phyloP scores from a whole-genome alignment of 2,329 filamentous ascomycete species.

The Colletotrichum shisoi region DNA sequence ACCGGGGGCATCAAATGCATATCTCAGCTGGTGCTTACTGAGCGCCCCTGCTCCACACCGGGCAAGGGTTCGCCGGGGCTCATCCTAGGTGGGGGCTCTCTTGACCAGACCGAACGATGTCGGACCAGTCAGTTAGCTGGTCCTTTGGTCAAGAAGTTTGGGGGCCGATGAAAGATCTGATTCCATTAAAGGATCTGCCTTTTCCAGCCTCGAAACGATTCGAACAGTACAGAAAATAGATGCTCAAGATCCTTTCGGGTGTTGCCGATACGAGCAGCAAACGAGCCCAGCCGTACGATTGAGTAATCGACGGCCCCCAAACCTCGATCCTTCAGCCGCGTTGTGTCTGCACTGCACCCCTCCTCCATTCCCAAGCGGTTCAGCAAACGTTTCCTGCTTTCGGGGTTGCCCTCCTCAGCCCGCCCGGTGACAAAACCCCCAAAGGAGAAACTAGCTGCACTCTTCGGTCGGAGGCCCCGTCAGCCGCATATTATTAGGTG shows the following conservation, averaged over 20 bases:
- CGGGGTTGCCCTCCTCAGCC: background rate
- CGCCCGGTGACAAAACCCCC: background rate
- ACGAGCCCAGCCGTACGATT: background rate
- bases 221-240: background rate
- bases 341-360: conserved; percentile 8
- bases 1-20: background rate
- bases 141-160: background rate
- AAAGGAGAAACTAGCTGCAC: background rate
- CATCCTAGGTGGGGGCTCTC: background rate
- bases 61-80: background rate
- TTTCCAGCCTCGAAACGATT: background rate
- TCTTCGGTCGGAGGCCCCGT: background rate
- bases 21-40: conserved; percentile 26
- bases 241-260: background rate
- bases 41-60: conserved; percentile 7
- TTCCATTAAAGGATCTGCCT: background rate
- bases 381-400: background rate
- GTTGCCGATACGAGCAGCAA: conserved; percentile 17
- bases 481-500: conserved; percentile 4
- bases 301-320: conserved; percentile 14
- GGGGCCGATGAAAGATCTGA: background rate
- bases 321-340: conserved; percentile 13
- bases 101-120: background rate
- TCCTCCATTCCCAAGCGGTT: background rate
- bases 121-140: conserved; percentile 3